phyloP scores from a whole-genome alignment of 2,329 filamentous ascomycete genomes.

The Torrubiella hemipterigena region DNA sequence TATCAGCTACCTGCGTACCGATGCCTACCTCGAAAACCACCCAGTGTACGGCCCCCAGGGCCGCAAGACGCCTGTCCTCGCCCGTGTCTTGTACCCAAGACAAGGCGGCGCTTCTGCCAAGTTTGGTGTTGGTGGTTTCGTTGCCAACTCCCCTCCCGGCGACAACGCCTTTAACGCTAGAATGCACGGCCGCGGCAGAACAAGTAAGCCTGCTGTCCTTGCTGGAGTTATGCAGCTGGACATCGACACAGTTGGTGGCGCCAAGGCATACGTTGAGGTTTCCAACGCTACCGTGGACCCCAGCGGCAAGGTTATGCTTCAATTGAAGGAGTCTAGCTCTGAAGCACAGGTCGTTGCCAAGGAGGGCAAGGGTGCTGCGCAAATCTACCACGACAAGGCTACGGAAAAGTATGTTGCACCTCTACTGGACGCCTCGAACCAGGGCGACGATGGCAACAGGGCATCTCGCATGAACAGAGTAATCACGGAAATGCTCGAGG shows the following conservation, averaged over 20 bases:
- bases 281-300: slow-evolving; percentile 32
- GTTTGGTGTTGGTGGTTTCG: slow-evolving; percentile 44
- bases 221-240: slow-evolving; percentile 30
- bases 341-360: slow-evolving; percentile 31
- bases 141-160: slow-evolving; percentile 28
- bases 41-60: slow-evolving; percentile 48
- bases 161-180: slow-evolving; percentile 29
- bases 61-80: slow-evolving; percentile 33
- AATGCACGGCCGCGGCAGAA: slow-evolving; percentile 7
- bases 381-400: slow-evolving; percentile 17
- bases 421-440: slow-evolving; percentile 3
- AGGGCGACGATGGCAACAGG: background rate
- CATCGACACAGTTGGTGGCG: slow-evolving; percentile 34
- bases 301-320: slow-evolving; percentile 34
- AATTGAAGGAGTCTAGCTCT: slow-evolving; percentile 23
- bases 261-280: slow-evolving; percentile 40
- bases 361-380: slow-evolving; percentile 27
- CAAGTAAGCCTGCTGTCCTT: slow-evolving; percentile 14
- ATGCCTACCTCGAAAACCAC: slow-evolving; percentile 44
- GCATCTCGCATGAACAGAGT: slow-evolving; percentile 2
- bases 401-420: slow-evolving; percentile 8
- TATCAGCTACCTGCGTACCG: slow-evolving; percentile 48
- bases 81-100: slow-evolving; percentile 37
- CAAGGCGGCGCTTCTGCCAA: slow-evolving; percentile 21
- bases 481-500: slow-evolving; percentile 34